These are phyloP conservation scores for Crataegus laevigata DNA, from an alignment of 306 rosid genomes.

Conservation along the genomic window DNA sequence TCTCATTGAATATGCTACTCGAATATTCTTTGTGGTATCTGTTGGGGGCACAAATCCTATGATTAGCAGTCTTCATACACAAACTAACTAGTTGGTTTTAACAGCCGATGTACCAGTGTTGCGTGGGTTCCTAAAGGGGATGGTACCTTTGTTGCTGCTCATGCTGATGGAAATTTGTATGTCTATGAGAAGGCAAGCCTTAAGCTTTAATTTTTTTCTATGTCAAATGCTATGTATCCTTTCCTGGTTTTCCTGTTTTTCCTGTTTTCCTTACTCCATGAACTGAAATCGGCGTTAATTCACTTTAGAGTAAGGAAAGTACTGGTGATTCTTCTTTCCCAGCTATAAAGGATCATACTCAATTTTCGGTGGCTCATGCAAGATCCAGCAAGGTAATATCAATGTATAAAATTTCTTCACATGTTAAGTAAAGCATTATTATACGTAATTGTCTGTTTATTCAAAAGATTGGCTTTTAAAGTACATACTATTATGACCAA, in stretches of 20 bases:
- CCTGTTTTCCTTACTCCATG: not conserved
- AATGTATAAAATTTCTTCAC: not conserved
- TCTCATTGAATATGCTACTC: not conserved
- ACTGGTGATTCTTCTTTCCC: constrained; percentile 87
- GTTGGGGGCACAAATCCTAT: constrained; percentile 8
- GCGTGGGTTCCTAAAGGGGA: constrained; percentile 90
- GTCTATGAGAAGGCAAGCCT: constrained; percentile 89
- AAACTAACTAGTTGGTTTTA: constrained; percentile 20
- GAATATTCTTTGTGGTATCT: not conserved
- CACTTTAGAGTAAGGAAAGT: constrained; percentile 64
- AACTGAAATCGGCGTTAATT: not conserved
- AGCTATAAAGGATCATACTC: constrained; percentile 69
- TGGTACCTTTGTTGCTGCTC: constrained; percentile 82
- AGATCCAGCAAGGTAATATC: constrained; percentile 75
- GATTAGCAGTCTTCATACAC: not conserved
- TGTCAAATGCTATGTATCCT: constrained; percentile 5
- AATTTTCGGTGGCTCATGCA: constrained; percentile 87
- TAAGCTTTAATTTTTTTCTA: not conserved
- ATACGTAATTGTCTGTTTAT: not conserved
- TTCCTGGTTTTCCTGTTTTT: not conserved
- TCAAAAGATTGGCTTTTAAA: not conserved
- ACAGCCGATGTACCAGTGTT: constrained; percentile 87
- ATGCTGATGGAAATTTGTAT: constrained; percentile 89
- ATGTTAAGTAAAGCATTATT: not conserved
- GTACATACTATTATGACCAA: not conserved